Evolutionary conservation across 768 basidiomycete genomes (phyloP).

Genomic region (Termitomyces sp.): DNA sequence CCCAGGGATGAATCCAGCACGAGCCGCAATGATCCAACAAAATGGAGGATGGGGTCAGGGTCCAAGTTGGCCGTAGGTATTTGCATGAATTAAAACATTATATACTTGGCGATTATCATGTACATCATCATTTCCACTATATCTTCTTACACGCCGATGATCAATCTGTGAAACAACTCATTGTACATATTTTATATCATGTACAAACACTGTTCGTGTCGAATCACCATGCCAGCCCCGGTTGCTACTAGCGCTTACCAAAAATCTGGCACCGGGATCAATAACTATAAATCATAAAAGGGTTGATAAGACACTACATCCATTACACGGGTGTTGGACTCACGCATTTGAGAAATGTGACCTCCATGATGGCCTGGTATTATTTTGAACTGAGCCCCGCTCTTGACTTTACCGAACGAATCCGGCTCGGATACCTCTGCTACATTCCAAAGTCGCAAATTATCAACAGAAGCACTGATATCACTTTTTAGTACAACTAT

Average conservation of each 20-base stretch:
- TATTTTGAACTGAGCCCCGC: constrained; percentile 87
- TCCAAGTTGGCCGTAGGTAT: constrained; percentile 17
- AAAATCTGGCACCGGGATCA: constrained; percentile 78
- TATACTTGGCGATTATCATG: constrained; percentile 3
- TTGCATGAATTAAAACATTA: background rate
- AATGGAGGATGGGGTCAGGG: constrained; percentile 22
- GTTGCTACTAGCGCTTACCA: constrained; percentile 91
- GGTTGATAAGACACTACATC: constrained; percentile 10
- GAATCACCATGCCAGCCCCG: constrained; percentile 93
- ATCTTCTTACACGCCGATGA: background rate
- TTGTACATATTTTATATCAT: constrained; percentile 63
- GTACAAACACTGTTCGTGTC: constrained; percentile 85
- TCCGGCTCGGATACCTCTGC: constrained; percentile 72
- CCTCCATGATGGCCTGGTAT: constrained; percentile 96
- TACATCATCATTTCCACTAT: constrained; percentile 4
- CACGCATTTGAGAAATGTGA: constrained; percentile 89
- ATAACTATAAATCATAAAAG: constrained; percentile 54
- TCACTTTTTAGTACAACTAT: background rate
- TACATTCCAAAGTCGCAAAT: constrained; percentile 91
- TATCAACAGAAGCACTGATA: constrained; percentile 83
- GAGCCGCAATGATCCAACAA: constrained; percentile 62
- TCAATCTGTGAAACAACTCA: background rate
- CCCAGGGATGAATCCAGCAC: constrained; percentile 63
- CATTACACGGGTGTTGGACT: constrained; percentile 28
- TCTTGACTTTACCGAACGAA: constrained; percentile 53